Conservation (phyloP, 179 eudicot species). For the Monotropa hypopitys region DNA sequence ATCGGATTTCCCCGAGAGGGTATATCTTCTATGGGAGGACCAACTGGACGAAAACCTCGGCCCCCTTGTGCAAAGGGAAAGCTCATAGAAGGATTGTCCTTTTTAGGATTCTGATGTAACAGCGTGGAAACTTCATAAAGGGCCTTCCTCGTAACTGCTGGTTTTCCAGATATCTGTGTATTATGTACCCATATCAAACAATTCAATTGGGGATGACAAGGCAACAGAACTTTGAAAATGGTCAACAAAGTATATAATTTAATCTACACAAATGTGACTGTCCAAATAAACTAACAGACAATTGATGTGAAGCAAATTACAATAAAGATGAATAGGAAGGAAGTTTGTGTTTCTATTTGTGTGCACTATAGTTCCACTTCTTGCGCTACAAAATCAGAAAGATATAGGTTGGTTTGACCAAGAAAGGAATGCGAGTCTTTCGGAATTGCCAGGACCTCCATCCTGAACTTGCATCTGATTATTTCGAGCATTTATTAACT, state of each 20-base stretch:
- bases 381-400: not conserved
- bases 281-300: not conserved
- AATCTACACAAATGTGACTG: not conserved
- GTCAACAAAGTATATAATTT: not conserved
- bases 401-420: not conserved
- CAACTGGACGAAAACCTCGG: constrained; percentile 37
- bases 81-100: constrained; percentile 48
- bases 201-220: not conserved
- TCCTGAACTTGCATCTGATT: not conserved
- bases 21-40: constrained; percentile 30
- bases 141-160: constrained; percentile 44
- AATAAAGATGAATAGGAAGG: not conserved
- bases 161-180: constrained; percentile 63
- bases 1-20: constrained; percentile 34
- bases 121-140: constrained; percentile 63
- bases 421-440: not conserved
- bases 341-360: not conserved
- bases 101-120: constrained; percentile 74
- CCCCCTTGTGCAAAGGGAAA: constrained; percentile 24
- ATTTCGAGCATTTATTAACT: not conserved
- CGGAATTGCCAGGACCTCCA: not conserved
- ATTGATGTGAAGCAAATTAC: not conserved
- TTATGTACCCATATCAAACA: not conserved
- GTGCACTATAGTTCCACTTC: not conserved
- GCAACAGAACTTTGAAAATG: not conserved